Conservation (phyloP, 345 rosid genomes). For the Pistacia integerrima region DNA sequence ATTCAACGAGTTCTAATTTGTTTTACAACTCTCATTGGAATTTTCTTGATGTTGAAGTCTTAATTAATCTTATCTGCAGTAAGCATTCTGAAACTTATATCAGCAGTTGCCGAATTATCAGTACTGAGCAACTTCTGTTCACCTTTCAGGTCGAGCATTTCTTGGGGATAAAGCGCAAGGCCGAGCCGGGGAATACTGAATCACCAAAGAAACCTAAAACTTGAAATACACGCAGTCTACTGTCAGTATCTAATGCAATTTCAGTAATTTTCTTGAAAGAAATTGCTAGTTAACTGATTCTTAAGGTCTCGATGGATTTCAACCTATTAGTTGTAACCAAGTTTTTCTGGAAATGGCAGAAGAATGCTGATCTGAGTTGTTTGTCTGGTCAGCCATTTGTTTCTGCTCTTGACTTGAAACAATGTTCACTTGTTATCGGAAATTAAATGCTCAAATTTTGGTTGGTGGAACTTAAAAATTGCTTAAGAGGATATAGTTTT, state of each 20-base stretch:
- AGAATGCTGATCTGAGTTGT: neutral
- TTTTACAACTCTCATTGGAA: too few relatives aligned
- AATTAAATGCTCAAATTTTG: neutral
- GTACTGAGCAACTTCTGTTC: neutral
- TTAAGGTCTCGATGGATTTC: neutral
- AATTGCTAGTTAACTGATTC: neutral
- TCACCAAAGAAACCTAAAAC: constrained; percentile 63
- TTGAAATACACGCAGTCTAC: constrained; percentile 22
- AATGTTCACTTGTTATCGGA: neutral
- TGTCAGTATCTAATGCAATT: neutral
- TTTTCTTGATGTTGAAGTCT: too few relatives aligned
- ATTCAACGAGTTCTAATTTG: too few relatives aligned
- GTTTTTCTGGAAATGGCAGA: neutral
- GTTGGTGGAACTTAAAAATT: neutral
- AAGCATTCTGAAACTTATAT: neutral
- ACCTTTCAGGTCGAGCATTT: constrained; percentile 81
- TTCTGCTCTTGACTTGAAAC: neutral
- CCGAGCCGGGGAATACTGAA: constrained; percentile 51
- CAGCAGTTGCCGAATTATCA: neutral
- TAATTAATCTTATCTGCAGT: neutral
- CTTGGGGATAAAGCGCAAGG: constrained; percentile 86
- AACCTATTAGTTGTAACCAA: neutral
- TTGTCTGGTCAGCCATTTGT: neutral
- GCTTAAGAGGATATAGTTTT: too few relatives aligned
- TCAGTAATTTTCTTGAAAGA: neutral